Percentiles rank a stretch among this genome's conserved stretches.
Evolutionary conservation across 441 rosid species (phyloP).

Genomic region (Mallotus repandus): DNA sequence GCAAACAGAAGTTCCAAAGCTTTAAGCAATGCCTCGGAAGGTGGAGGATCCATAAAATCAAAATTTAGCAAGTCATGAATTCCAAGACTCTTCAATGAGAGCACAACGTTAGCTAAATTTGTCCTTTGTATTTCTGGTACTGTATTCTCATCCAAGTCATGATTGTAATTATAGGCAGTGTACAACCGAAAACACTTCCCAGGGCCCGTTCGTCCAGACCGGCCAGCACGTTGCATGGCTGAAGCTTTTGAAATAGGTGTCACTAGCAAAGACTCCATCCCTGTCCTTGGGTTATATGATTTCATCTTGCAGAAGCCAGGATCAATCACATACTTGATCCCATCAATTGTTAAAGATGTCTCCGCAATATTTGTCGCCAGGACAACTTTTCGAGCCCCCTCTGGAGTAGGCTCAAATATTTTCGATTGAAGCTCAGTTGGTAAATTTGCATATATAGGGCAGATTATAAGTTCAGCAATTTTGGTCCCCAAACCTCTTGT

Average conservation of each 20-base stretch:
- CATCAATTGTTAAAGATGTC: slow-evolving; percentile 96
- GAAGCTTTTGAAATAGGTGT: slow-evolving; percentile 98
- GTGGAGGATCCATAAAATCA: slow-evolving; percentile 99
- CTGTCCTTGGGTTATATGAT: slow-evolving; percentile 95
- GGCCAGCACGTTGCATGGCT: slow-evolving; percentile 96
- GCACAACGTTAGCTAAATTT: slow-evolving; percentile 91
- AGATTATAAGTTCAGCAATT: slow-evolving; percentile 87
- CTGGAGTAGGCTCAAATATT: slow-evolving; percentile 95
- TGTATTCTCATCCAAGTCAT: slow-evolving; percentile 89
- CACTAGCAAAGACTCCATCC: slow-evolving; percentile 93
- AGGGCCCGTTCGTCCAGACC: slow-evolving; percentile 96
- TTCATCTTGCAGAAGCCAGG: slow-evolving; percentile 98
- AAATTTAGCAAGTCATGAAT: slow-evolving; percentile 87
- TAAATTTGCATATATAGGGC: slow-evolving; percentile 94
- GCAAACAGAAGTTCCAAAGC: slow-evolving; percentile 90
- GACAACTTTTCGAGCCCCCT: slow-evolving; percentile 94
- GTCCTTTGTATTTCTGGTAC: slow-evolving; percentile 95
- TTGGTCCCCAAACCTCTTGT: slow-evolving; percentile 86
- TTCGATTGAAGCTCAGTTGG: slow-evolving; percentile 97
- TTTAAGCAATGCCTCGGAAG: slow-evolving; percentile 91
- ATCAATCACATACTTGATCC: slow-evolving; percentile 91
- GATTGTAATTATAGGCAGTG: slow-evolving; percentile 74
- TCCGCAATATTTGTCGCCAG: slow-evolving; percentile 98
- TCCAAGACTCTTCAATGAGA: slow-evolving; percentile 94
- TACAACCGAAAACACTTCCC: slow-evolving; percentile 92